Evolutionary conservation across 352 stramenopile genomes (phyloP).

Genomic region (Chrysophaeum taylorii): DNA sequence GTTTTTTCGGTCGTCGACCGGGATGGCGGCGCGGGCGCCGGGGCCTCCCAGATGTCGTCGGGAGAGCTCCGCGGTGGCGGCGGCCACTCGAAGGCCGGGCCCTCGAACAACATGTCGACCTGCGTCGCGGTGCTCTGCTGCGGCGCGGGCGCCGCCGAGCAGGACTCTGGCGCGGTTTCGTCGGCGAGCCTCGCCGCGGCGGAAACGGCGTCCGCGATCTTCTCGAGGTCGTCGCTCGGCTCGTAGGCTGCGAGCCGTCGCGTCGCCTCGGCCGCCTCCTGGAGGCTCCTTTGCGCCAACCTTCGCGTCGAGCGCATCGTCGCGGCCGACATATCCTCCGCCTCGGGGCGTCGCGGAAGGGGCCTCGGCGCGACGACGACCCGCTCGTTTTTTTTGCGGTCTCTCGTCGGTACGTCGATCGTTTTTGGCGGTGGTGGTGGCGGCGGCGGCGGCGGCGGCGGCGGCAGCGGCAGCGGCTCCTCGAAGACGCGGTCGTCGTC

Average conservation of each 20-base stretch:
- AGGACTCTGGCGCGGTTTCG: too few relatives aligned
- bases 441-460: too few relatives aligned
- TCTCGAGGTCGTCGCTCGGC: background rate
- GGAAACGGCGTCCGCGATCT: slow-evolving; percentile 2
- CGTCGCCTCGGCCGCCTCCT: background rate
- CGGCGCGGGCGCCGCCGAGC: too few relatives aligned
- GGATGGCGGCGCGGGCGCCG: too few relatives aligned
- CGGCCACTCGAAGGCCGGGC: background rate
- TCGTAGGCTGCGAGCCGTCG: background rate
- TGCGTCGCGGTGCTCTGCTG: background rate
- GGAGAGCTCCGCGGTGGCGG: background rate
- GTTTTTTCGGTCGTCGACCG: too few relatives aligned
- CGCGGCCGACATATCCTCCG: background rate
- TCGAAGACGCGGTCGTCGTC: background rate
- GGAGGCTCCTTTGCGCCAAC: background rate
- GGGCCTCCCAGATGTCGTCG: slow-evolving; percentile 2
- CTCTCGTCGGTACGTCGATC: background rate
- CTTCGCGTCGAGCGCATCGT: background rate
- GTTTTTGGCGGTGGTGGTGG: background rate
- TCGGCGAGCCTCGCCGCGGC: background rate
- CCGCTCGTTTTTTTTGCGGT: background rate
- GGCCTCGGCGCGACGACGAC: background rate
- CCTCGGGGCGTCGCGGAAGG: background rate
- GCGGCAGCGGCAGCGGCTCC: background rate
- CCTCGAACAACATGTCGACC: background rate